A percentile compares a stretch with the other conserved stretches of the same genome.
Conservation (phyloP, 495 filamentous ascomycete genomes). For the Lasiosphaeria ovina region DNA sequence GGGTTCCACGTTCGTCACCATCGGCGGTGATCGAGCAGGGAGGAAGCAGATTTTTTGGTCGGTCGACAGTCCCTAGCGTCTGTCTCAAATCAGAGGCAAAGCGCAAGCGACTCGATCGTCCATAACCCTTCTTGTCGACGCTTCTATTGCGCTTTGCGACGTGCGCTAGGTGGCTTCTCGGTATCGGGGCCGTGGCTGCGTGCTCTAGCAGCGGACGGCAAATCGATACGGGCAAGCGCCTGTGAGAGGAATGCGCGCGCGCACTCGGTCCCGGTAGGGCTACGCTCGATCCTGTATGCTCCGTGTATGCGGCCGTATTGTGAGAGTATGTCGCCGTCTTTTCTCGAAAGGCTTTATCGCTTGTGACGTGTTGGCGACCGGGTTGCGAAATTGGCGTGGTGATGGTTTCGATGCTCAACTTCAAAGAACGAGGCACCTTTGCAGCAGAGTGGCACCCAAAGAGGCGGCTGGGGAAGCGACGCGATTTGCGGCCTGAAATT, state of each 20-base stretch:
- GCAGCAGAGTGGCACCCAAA: background rate
- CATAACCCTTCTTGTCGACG: conserved; percentile 14
- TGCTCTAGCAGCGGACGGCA: background rate
- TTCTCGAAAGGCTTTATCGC: background rate
- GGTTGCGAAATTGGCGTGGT: background rate
- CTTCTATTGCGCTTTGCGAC: conserved; percentile 6
- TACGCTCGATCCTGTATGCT: background rate
- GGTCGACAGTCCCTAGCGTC: background rate
- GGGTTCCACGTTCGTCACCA: conserved; percentile 6
- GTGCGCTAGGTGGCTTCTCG: background rate
- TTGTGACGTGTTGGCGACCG: background rate
- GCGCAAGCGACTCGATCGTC: conserved; percentile 10
- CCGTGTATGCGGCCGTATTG: background rate
- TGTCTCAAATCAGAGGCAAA: conserved; percentile 12
- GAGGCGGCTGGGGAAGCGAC: too few species aligned
- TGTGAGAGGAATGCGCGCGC: conserved; percentile 4
- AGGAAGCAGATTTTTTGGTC: background rate
- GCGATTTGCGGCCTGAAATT: too few species aligned
- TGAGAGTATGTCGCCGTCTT: background rate
- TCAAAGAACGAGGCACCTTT: conserved; percentile 3
- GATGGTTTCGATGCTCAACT: background rate
- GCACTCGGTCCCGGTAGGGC: background rate
- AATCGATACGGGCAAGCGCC: background rate
- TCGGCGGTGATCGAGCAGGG: background rate
- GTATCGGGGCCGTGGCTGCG: background rate